These are phyloP conservation scores for Aspergillus homomorphus DNA, from an alignment of 495 filamentous ascomycete genomes.

Conservation along the genomic window DNA sequence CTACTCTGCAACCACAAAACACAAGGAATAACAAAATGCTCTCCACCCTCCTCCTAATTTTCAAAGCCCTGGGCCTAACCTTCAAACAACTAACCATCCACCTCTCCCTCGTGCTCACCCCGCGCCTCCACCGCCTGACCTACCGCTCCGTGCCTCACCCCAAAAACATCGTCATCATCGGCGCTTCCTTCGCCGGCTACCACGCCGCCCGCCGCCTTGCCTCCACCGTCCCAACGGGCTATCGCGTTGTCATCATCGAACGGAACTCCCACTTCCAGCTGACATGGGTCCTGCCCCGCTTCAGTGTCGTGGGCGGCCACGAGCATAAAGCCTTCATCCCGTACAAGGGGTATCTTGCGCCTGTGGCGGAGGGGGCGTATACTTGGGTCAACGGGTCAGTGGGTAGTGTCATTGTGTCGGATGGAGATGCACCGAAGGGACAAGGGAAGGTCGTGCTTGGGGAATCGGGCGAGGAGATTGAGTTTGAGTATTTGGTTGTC, in stretches of 20 bases:
- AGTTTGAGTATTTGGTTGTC: slow-evolving; percentile 35
- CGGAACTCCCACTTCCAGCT: slow-evolving; percentile 59
- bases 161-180: slow-evolving; percentile 52
- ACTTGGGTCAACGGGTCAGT: slow-evolving; percentile 31
- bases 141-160: slow-evolving; percentile 15
- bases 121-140: slow-evolving; percentile 14
- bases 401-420: background rate
- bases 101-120: slow-evolving; percentile 17
- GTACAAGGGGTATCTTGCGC: slow-evolving; percentile 24
- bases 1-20: too few species aligned
- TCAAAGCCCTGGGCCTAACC: background rate
- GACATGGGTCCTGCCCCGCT: slow-evolving; percentile 50
- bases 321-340: slow-evolving; percentile 50
- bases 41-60: background rate
- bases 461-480: slow-evolving; percentile 17
- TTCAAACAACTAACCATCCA: slow-evolving; percentile 3
- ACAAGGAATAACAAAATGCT: too few species aligned
- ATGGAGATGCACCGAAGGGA: background rate
- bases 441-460: slow-evolving; percentile 11
- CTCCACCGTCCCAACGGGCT: slow-evolving; percentile 45
- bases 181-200: slow-evolving; percentile 55
- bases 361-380: slow-evolving; percentile 40
- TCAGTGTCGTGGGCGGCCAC: slow-evolving; percentile 32
- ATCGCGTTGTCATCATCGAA: slow-evolving; percentile 54
- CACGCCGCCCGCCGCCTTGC: slow-evolving; percentile 44